phyloP scores from a whole-genome alignment of 2,329 filamentous ascomycete species.

The Trichoderma endophyticum region DNA sequence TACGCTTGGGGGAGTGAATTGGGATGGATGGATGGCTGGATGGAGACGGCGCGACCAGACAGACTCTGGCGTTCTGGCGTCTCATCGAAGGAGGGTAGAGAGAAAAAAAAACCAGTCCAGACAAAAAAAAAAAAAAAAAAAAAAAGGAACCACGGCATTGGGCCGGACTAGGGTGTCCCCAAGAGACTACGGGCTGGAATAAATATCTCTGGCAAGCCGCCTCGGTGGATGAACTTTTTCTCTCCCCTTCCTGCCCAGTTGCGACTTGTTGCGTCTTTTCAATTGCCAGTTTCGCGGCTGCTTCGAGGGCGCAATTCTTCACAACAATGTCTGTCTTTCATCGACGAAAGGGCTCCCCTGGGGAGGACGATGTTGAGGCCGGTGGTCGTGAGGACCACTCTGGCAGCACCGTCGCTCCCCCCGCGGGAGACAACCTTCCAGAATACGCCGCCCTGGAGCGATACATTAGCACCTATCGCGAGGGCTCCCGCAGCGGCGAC shows the following conservation, averaged over 20 bases:
- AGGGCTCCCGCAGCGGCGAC: conserved; percentile 4
- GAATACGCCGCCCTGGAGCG: conserved; percentile 15
- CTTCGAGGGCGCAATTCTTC: conserved; percentile 17
- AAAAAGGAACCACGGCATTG: conserved; percentile 16
- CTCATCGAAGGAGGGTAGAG: conserved; percentile 2
- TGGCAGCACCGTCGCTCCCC: conserved; percentile 13
- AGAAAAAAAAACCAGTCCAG: background rate
- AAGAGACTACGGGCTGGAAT: background rate
- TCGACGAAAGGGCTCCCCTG: conserved; percentile 5
- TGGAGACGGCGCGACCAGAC: conserved; percentile 5
- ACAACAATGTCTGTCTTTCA: conserved; percentile 17
- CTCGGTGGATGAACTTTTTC: conserved; percentile 10
- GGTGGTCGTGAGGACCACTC: conserved; percentile 14
- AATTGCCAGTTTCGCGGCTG: conserved; percentile 17
- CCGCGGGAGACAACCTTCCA: background rate
- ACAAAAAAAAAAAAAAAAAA: background rate
- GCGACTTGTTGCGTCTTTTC: conserved; percentile 18
- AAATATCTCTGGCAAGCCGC: conserved; percentile 17
- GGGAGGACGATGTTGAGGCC: conserved; percentile 9
- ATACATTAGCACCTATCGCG: conserved; percentile 14
- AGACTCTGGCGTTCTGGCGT: conserved; percentile 4
- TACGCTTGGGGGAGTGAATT: background rate
- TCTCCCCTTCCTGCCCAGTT: conserved; percentile 13
- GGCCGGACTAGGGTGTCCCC: conserved; percentile 2
- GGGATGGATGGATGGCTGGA: conserved; percentile 15